These are phyloP conservation scores for Xylaria longipes DNA, from an alignment of 495 filamentous ascomycete species.

Conservation along the genomic window DNA sequence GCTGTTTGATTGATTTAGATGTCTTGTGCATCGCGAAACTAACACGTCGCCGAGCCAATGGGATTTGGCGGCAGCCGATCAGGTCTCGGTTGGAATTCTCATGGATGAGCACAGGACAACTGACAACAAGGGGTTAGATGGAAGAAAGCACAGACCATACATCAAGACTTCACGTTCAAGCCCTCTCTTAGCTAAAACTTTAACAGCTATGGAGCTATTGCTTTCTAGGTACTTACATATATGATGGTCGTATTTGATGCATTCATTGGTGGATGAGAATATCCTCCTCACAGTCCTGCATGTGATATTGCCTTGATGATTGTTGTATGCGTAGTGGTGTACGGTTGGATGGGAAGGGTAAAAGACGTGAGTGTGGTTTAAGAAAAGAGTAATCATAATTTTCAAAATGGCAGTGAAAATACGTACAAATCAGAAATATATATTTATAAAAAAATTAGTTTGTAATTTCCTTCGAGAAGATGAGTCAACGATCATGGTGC, in stretches of 20 bases:
- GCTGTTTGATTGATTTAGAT: no score
- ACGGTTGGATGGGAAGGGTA: neutral
- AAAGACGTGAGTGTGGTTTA: neutral
- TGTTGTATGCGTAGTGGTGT: neutral
- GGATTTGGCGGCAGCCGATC: no score
- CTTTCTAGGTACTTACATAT: neutral
- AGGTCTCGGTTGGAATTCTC: no score
- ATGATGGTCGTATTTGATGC: neutral
- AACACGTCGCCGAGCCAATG: neutral
- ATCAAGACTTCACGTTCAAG: neutral
- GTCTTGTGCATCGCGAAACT: neutral
- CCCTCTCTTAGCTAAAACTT: neutral
- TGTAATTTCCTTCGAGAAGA: conserved; percentile 14
- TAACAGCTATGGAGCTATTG: neutral
- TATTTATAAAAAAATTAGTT: no score
- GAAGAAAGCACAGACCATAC: conserved; percentile 7
- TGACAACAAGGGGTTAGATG: neutral
- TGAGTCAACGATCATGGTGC: conserved; percentile 12
- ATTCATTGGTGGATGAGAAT: neutral
- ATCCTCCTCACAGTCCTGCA: no score
- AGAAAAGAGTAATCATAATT: neutral
- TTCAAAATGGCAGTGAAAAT: neutral
- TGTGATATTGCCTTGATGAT: neutral
- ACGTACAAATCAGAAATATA: no score
- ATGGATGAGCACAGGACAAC: neutral